Evolutionary conservation across 83 land plant species (phyloP).

Genomic region (Thuja plicata): DNA sequence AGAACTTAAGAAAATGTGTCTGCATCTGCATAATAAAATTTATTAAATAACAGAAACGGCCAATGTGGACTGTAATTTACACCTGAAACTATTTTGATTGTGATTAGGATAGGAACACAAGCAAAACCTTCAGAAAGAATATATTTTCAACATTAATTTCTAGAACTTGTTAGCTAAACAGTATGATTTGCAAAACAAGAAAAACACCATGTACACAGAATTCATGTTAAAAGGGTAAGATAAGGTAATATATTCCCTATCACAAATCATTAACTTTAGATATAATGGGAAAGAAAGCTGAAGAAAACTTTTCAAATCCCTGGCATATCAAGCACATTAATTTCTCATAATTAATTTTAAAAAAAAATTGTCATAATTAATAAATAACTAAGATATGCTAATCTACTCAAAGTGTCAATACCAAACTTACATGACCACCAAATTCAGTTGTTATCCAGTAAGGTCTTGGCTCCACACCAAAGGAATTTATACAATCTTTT

Average conservation of each 20-base stretch:
- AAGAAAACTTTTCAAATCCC: neutral
- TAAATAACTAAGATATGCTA: neutral
- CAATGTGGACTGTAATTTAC: neutral
- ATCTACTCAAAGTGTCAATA: neutral
- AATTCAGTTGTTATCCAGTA: slow-evolving; percentile 85
- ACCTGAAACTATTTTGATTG: neutral
- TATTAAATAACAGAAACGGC: neutral
- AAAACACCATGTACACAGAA: neutral
- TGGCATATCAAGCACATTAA: neutral
- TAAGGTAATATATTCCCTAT: neutral
- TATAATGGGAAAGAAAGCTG: neutral
- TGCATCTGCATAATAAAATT: neutral
- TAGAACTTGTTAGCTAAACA: neutral
- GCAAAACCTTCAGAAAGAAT: neutral
- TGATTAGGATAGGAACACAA: neutral
- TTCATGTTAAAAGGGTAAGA: neutral
- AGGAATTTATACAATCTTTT: slow-evolving; percentile 48
- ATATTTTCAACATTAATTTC: neutral
- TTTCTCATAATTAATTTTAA: neutral
- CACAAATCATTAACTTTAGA: neutral
- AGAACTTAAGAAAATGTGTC: no score
- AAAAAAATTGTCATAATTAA: neutral
- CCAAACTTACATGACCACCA: slow-evolving; percentile 85
- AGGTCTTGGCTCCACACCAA: slow-evolving; percentile 75
- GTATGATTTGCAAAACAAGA: neutral